Conservation (phyloP, 2,329 filamentous ascomycete genomes). For the Ceratocystis variospora region DNA sequence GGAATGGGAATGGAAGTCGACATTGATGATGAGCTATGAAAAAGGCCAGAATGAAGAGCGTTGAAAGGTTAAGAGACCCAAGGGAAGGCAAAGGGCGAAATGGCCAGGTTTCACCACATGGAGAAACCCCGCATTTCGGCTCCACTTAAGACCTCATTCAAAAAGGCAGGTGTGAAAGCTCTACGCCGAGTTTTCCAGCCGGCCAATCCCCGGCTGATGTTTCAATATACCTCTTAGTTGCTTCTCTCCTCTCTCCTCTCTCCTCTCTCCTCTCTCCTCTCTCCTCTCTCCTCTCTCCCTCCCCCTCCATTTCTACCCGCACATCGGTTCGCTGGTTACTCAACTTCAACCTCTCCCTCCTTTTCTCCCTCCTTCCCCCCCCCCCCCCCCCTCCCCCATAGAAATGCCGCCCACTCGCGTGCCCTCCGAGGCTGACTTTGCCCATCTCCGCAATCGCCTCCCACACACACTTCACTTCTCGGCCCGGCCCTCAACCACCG, state of each 20-base stretch:
- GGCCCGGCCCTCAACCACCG: constrained; percentile 48
- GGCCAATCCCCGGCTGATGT: background rate
- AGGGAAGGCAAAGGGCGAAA: background rate
- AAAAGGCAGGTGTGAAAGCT: background rate
- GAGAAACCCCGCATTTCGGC: background rate
- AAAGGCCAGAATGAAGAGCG: background rate
- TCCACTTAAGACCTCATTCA: constrained; percentile 8
- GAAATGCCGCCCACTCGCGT: constrained; percentile 28
- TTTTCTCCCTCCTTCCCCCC: too few species aligned
- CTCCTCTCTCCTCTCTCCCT: too few species aligned
- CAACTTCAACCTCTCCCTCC: too few species aligned
- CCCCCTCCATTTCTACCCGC: background rate
- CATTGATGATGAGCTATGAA: constrained; percentile 13
- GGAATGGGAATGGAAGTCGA: constrained; percentile 20
- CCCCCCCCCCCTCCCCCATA: constrained; percentile 22
- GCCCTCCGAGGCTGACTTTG: constrained; percentile 38
- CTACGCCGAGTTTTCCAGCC: background rate
- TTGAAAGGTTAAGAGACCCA: background rate
- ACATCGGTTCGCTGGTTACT: too few species aligned
- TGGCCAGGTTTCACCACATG: background rate
- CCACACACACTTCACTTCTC: constrained; percentile 37
- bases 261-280: too few species aligned
- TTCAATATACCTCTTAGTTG: too few species aligned
- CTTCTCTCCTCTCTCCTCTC: too few species aligned
- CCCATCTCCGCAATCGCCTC: constrained; percentile 30